phyloP scores from a whole-genome alignment of 371 early-diverging fungal genomes.

The Cokeromyces recurvatus region DNA sequence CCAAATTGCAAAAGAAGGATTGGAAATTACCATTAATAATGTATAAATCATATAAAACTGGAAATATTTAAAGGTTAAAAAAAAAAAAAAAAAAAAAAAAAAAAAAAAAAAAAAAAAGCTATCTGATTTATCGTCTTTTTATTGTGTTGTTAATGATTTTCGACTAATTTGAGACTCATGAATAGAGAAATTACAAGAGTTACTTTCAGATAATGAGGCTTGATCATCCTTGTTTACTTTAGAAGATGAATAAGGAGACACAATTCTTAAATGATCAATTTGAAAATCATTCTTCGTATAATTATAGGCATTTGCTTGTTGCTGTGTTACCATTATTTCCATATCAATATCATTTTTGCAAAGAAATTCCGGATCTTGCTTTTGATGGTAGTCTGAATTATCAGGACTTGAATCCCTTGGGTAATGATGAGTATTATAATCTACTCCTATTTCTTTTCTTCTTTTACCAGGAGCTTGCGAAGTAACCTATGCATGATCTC shows the following conservation, averaged over 20 bases:
- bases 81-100: too few species aligned
- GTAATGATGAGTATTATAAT: not conserved
- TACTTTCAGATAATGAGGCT: too few species aligned
- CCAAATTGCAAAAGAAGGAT: conserved; percentile 51
- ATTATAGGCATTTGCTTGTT: not conserved
- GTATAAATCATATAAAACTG: conserved; percentile 40
- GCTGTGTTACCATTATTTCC: not conserved
- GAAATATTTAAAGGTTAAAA: conserved; percentile 13
- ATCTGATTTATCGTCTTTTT: too few species aligned
- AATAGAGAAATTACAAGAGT: too few species aligned
- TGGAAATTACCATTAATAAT: conserved; percentile 68
- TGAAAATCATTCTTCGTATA: conserved; percentile 1
- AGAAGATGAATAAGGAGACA: conserved; percentile 5
- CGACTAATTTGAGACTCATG: conserved; percentile 18
- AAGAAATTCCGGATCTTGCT: too few species aligned
- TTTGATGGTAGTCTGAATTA: too few species aligned
- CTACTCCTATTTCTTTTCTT: too few species aligned
- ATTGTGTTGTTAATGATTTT: conserved; percentile 16
- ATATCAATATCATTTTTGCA: too few species aligned
- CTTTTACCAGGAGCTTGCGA: too few species aligned
- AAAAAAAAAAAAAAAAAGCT: too few species aligned
- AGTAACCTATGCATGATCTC: too few species aligned
- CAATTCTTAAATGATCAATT: not conserved
- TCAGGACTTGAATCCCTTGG: conserved; percentile 5
- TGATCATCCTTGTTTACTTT: too few species aligned